These are phyloP conservation scores for Gossypium davidsonii DNA, from an alignment of 441 rosid genomes.

Conservation along the genomic window DNA sequence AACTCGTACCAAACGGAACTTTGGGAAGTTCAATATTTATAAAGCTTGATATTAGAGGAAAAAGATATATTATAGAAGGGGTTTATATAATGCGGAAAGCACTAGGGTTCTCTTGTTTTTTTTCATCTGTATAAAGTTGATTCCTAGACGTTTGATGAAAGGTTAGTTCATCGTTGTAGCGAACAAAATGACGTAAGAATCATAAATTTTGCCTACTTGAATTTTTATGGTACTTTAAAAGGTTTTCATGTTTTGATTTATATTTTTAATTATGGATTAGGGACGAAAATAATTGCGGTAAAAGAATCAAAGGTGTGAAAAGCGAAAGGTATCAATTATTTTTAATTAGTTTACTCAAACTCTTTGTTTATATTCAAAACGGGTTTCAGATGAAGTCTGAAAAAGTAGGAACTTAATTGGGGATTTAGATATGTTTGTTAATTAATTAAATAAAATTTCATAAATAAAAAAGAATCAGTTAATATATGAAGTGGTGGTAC, in stretches of 20 bases:
- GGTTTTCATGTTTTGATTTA: no score
- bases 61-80: neutral
- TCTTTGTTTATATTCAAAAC: neutral
- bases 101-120: neutral
- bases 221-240: no score
- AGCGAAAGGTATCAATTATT: neutral
- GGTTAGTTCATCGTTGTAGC: neutral
- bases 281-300: no score
- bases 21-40: neutral
- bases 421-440: neutral
- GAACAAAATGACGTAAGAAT: neutral
- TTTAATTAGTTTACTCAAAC: neutral
- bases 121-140: neutral
- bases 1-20: slow-evolving; percentile 3
- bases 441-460: neutral
- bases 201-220: slow-evolving; percentile 8
- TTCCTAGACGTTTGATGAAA: slow-evolving; percentile 16
- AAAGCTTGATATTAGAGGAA: neutral
- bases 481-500: neutral
- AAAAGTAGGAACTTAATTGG: neutral
- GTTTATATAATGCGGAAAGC: neutral
- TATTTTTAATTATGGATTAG: no score
- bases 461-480: neutral
- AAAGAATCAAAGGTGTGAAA: neutral
- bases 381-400: no score